Base-by-base conservation (phyloP, 192 early-diverging fungal genomes). In the Rhizophagus sp. region DNA sequence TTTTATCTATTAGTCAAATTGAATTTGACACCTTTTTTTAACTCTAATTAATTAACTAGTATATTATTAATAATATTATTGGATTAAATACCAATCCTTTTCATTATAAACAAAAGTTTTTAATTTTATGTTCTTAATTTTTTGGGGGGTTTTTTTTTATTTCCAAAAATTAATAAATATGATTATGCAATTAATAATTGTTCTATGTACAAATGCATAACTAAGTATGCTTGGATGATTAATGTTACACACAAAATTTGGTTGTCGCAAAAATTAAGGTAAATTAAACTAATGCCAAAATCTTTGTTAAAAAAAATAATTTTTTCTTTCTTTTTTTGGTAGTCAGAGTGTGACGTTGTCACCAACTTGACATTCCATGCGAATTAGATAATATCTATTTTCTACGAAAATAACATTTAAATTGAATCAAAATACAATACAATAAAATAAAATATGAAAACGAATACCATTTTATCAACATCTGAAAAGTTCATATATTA, bases 281-380 rank as follows among this genome's bases (percentile, higher is more conserved):
- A 67, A 67, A 67, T 67, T 67, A 27, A 33, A 67, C 65, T 67
- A 67, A 33, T 19, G 65, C 65, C 52, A 67, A 67, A n/a, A 67
- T 67, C 65, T 67, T 67, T 67, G 65, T 67, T 67, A 34, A 67
- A 66, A 30, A 57, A 47, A 47, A 36, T 30, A 30, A 30, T 30
- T 36, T 44, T 10, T 44, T 44, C 10, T 9, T 9, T 57, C 22
- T 57, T 57, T 57, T 66, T 66, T 66, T 66, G 65, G 65, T 33
- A 12, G 65, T 17, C 65, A 34, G 33, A 33, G 15, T 33, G 11
- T 17, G 65, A 67, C 7, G 4, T 27, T 15, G 27, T 34, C 65
- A 67, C 24, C 65, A 67, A 67, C 52, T 17, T 67, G 65, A 27
- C 65, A 67, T 33, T 67, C 65, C 65, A 67, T 33, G 33, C 33